phyloP scores from a whole-genome alignment of 345 rosid species.

The Citrus hindsii region DNA sequence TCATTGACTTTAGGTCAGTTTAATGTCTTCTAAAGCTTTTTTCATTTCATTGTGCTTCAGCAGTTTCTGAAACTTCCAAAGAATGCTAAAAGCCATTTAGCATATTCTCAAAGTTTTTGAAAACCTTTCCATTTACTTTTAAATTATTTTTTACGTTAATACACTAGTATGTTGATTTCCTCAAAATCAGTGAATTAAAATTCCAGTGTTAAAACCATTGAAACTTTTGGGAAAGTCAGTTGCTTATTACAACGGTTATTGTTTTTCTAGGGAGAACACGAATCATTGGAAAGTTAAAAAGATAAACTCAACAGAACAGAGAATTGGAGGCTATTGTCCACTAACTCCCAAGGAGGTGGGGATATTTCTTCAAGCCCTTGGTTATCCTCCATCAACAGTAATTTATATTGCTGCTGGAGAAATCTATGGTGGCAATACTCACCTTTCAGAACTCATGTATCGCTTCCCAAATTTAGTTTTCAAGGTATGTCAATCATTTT shows the following conservation, averaged over 20 bases:
- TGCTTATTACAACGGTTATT: neutral
- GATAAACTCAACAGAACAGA: conserved; percentile 86
- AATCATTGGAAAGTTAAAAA: conserved; percentile 91
- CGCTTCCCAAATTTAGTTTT: conserved; percentile 74
- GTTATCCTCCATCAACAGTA: conserved; percentile 65
- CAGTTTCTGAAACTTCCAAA: neutral
- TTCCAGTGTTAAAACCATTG: neutral
- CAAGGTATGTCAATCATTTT: conserved; percentile 54
- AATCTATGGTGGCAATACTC: conserved; percentile 80
- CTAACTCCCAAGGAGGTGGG: conserved; percentile 93
- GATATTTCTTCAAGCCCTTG: conserved; percentile 76
- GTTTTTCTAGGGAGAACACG: conserved; percentile 58
- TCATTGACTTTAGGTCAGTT: neutral
- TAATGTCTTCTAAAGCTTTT: neutral
- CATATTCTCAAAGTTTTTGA: neutral
- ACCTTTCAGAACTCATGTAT: conserved; percentile 55
- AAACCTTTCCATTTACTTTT: neutral
- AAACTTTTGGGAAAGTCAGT: neutral
- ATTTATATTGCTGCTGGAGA: conserved; percentile 91
- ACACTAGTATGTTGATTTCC: neutral
- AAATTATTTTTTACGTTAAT: too few relatives aligned
- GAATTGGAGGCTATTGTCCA: conserved; percentile 79
- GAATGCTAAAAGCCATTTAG: neutral
- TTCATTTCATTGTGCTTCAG: neutral
- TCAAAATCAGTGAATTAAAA: neutral